Base-by-base conservation (phyloP, 306 rosid genomes). In the Prunus armeniaca region DNA sequence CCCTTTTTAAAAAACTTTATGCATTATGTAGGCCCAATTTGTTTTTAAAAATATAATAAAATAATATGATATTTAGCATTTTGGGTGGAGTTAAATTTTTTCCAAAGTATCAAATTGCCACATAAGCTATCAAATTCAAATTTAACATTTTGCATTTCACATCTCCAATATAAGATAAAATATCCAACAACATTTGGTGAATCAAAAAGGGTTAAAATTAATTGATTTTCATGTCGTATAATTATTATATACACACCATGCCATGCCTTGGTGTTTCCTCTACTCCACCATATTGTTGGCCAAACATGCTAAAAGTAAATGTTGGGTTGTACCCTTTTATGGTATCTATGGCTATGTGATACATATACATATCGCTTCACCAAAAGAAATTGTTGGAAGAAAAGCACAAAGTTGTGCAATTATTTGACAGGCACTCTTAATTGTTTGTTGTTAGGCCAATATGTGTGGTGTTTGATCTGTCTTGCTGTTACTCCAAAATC, bases 381-480 rank as follows among this genome's bases (percentile, higher is more conserved):
- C 74, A 55, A 70, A 47, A 68, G 27, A 78, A 69, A 65, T 30
- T 64, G 78, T 72, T 71, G 80, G 66, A 52, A 58, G 66, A 76
- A 84, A 79, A 15, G 72, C 74, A 77, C 69, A 73, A 46, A 43
- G 46, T 52, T 52, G 81, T 72, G 78, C 84, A 86, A 84, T 87
- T 81, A 83, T 87, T 83, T 80, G 91, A 83, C 43, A 80, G 78
- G 78, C 80, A 83, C 83, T 19, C 46, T 62, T 69, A 79, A 81
- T 72, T 83, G 81, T 83, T 83, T 63, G 69, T 63, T 72, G 80
- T 74, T 76, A 47, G 78, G 78, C 69, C 73, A 74, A 78, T 64
- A 71, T 73, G 61, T 69, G 70, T 79, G 75, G 28, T 60, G 24
- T 57, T 68, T 58, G 69, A 77, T 77, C 43, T 18, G 25, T 82